A percentile compares a stretch with the other conserved stretches of the same genome.
Evolutionary conservation across 2,329 filamentous ascomycete genomes (phyloP).

Genomic region (Scedosporium boydii): DNA sequence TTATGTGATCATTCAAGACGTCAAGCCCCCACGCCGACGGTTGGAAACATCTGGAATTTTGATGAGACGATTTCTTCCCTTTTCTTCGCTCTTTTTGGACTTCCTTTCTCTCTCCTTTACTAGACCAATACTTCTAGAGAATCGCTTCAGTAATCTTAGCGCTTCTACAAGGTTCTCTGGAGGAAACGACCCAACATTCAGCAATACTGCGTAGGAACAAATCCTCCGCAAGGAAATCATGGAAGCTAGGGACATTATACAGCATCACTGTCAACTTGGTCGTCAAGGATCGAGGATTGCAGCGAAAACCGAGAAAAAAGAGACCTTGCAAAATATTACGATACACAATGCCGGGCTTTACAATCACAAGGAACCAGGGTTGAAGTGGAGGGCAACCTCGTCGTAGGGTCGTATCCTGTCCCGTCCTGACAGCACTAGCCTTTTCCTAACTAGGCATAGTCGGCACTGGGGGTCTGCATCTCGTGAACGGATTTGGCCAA

Average conservation of each 20-base stretch:
- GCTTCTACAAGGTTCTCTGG: neutral
- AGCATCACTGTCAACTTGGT: too few species aligned
- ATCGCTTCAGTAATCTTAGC: too few species aligned
- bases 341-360: neutral
- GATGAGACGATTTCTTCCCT: neutral
- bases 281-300: neutral
- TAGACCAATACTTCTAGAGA: neutral
- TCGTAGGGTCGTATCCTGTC: neutral
- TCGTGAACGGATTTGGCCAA: neutral
- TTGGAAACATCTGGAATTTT: neutral
- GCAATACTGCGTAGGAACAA: too few species aligned
- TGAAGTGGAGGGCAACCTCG: neutral
- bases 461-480: neutral
- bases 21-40: neutral
- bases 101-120: neutral
- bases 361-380: neutral
- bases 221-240: too few species aligned
- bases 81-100: neutral
- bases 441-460: neutral
- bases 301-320: neutral
- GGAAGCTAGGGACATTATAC: neutral
- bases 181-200: too few species aligned
- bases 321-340: neutral
- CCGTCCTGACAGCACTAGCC: neutral
- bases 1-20: conserved; percentile 1